phyloP scores from a whole-genome alignment of 2,329 filamentous ascomycete species.

The Cytospora paraplurivora region DNA sequence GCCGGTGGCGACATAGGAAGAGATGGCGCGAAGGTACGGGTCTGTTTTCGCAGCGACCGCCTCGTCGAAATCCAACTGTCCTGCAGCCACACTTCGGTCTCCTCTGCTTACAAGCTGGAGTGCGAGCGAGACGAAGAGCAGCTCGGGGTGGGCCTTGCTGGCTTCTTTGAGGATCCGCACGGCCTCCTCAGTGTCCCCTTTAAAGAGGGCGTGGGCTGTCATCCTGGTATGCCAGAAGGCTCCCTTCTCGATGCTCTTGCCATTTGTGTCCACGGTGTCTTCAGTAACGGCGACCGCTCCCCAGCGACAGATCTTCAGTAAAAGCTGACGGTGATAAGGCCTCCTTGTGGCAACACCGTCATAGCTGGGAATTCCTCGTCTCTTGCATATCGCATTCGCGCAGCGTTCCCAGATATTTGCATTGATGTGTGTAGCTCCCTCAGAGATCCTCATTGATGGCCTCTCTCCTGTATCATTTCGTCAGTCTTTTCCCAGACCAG shows the following conservation, averaged over 20 bases:
- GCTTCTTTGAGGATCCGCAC: slow-evolving; percentile 70
- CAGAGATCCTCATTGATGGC: slow-evolving; percentile 43
- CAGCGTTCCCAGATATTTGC: slow-evolving; percentile 60
- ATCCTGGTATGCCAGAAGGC: slow-evolving; percentile 69
- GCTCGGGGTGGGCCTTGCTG: slow-evolving; percentile 62
- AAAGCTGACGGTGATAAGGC: slow-evolving; percentile 72
- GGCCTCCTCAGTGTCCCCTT: slow-evolving; percentile 68
- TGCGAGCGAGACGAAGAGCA: slow-evolving; percentile 68
- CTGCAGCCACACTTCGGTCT: slow-evolving; percentile 46
- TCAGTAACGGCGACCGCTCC: slow-evolving; percentile 71
- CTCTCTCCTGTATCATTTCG: slow-evolving; percentile 16
- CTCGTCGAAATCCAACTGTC: slow-evolving; percentile 61
- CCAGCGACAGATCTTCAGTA: slow-evolving; percentile 74
- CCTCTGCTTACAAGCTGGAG: slow-evolving; percentile 63
- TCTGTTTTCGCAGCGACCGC: slow-evolving; percentile 66
- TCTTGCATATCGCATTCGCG: slow-evolving; percentile 65
- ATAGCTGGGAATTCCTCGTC: slow-evolving; percentile 62
- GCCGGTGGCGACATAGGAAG: slow-evolving; percentile 74
- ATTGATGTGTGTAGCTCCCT: slow-evolving; percentile 50
- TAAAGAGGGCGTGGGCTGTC: slow-evolving; percentile 74
- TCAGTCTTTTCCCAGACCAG: slow-evolving; percentile 18
- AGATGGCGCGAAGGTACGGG: slow-evolving; percentile 78
- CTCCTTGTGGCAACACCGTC: slow-evolving; percentile 64
- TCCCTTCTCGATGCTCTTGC: slow-evolving; percentile 50
- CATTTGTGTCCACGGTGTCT: slow-evolving; percentile 50